phyloP scores from a whole-genome alignment of 257 asterid genomes.

The Eucommia ulmoides region DNA sequence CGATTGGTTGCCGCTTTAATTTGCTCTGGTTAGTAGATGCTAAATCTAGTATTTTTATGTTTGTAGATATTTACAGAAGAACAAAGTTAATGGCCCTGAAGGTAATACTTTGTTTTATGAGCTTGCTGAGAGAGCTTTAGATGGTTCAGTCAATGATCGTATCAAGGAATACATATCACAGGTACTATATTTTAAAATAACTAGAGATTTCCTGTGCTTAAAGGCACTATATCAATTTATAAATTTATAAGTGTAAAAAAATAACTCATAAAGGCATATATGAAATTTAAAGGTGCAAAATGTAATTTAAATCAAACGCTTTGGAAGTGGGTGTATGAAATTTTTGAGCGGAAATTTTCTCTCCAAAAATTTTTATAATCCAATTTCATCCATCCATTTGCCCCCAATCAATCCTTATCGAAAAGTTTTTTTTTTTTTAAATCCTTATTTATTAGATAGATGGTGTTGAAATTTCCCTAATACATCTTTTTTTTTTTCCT shows the following conservation, averaged over 20 bases:
- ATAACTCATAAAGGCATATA: neutral
- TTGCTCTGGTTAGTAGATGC: conserved; percentile 1
- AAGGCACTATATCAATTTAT: neutral
- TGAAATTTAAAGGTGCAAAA: neutral
- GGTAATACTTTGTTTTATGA: conserved; percentile 50
- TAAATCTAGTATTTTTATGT: conserved; percentile 7
- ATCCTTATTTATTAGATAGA: no score
- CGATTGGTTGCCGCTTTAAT: neutral
- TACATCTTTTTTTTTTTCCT: no score
- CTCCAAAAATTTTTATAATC: neutral
- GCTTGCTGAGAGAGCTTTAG: conserved; percentile 95
- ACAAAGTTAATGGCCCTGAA: conserved; percentile 73
- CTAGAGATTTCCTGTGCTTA: neutral
- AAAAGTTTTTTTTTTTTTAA: no score
- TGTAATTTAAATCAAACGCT: neutral
- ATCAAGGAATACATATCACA: conserved; percentile 48
- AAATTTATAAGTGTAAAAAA: neutral
- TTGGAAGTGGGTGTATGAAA: neutral
- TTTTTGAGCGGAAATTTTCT: neutral
- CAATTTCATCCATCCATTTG: no score
- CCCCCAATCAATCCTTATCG: no score
- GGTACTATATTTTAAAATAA: conserved; percentile 22
- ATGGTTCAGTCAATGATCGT: conserved; percentile 32
- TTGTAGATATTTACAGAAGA: conserved; percentile 76
- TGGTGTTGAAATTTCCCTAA: no score